phyloP scores from a whole-genome alignment of 164 flowering plant species.

The Dillenia turbinata region DNA sequence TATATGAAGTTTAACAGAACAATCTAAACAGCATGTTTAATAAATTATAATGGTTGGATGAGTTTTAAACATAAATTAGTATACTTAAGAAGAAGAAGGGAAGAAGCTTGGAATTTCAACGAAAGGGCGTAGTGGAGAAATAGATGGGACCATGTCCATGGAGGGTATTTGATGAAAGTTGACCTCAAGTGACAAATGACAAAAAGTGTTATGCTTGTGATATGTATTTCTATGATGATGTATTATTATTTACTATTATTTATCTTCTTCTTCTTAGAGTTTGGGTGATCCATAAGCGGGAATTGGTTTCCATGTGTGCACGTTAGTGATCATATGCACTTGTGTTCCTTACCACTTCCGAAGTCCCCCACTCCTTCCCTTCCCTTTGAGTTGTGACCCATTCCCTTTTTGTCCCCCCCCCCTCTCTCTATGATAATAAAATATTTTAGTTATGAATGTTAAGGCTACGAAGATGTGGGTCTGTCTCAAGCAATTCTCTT shows the following conservation, averaged over 20 bases:
- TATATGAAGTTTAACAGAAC: no score
- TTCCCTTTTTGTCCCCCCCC: constrained; percentile 17
- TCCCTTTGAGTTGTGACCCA: constrained; percentile 8
- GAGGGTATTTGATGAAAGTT: constrained; percentile 11
- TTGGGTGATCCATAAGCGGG: constrained; percentile 4
- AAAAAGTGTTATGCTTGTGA: constrained; percentile 16
- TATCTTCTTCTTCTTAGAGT: not conserved
- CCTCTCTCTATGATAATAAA: no score
- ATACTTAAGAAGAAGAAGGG: no score
- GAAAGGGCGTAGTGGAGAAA: constrained; percentile 13
- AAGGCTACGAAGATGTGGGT: no score
- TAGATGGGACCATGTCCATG: not conserved
- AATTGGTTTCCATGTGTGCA: constrained; percentile 24
- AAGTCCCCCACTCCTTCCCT: not conserved
- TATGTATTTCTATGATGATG: constrained; percentile 12
- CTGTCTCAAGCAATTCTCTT: no score
- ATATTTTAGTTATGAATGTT: no score
- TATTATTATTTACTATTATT: constrained; percentile 7
- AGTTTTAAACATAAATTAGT: no score
- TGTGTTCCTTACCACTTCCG: constrained; percentile 3
- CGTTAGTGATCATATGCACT: constrained; percentile 9
- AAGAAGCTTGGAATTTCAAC: not conserved
- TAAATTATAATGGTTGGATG: no score
- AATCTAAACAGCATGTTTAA: no score
- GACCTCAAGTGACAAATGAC: constrained; percentile 21